Conservation (phyloP, 2,329 filamentous ascomycete genomes). For the Ophiostoma tasmaniense region DNA sequence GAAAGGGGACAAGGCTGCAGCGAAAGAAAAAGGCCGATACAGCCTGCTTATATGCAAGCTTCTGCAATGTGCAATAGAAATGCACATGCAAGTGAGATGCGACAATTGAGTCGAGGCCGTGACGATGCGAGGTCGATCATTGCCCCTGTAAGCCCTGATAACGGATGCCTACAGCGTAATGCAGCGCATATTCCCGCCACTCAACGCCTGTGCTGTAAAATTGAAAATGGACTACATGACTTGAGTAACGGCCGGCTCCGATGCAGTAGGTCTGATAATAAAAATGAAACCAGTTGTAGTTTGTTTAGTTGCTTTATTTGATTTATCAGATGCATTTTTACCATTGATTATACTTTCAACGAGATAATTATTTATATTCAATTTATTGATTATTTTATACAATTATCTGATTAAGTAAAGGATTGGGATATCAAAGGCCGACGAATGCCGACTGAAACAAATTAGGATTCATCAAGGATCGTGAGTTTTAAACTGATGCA, state of each 20-base stretch:
- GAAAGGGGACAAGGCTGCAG: neutral
- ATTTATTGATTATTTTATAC: neutral
- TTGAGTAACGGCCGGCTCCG: neutral
- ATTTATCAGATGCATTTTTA: no score
- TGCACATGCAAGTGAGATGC: neutral
- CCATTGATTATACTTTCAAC: no score
- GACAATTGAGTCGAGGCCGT: neutral
- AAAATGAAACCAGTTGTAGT: no score
- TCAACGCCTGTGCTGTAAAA: neutral
- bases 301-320: no score
- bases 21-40: neutral
- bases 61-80: neutral
- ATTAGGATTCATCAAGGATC: neutral
- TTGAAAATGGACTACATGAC: neutral
- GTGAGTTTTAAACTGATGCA: neutral
- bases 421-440: constrained; percentile 1
- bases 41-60: neutral
- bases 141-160: neutral
- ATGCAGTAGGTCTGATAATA: no score
- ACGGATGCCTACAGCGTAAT: neutral
- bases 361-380: neutral
- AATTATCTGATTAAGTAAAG: neutral
- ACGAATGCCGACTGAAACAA: neutral
- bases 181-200: neutral
- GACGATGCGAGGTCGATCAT: neutral